Evolutionary conservation across 371 early-diverging fungal genomes (phyloP).

Genomic region (Entomophthora muscae): DNA sequence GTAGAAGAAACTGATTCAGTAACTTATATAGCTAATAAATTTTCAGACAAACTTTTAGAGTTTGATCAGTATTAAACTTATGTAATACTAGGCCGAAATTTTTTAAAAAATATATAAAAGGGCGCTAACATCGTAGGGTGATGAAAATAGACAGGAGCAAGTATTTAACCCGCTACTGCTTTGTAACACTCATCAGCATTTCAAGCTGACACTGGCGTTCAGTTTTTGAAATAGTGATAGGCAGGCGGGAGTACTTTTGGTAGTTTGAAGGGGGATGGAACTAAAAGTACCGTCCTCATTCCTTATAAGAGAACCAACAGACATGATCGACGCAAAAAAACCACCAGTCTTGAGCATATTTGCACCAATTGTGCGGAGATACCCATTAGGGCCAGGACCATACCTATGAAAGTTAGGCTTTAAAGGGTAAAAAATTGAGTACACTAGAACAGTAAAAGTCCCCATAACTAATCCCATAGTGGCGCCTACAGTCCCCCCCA

Average conservation of each 20-base stretch:
- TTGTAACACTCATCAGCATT: not conserved
- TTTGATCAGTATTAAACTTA: too few relatives aligned
- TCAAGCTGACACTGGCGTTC: not conserved
- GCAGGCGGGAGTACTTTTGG: not conserved
- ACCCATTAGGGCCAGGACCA: slow-evolving; percentile 7
- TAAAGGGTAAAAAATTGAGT: not conserved
- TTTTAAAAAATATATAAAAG: too few relatives aligned
- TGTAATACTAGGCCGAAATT: too few relatives aligned
- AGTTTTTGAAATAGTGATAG: not conserved
- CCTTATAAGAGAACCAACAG: slow-evolving; percentile 6
- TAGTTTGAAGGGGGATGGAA: not conserved
- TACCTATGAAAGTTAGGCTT: not conserved
- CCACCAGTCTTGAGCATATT: slow-evolving; percentile 2
- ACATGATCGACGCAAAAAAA: slow-evolving; percentile 2
- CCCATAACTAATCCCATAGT: slow-evolving; percentile 71
- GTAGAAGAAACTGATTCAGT: too few relatives aligned
- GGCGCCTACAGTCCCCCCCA: slow-evolving; percentile 70
- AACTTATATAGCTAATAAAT: too few relatives aligned
- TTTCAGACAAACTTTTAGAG: too few relatives aligned
- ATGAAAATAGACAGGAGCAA: too few relatives aligned
- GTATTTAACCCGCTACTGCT: too few relatives aligned
- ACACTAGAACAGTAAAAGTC: slow-evolving; percentile 4
- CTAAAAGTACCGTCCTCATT: not conserved
- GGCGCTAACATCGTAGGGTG: too few relatives aligned
- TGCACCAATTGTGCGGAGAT: slow-evolving; percentile 2